Evolutionary conservation across 305 asterid genomes (phyloP).

Genomic region (Andrographis paniculata): DNA sequence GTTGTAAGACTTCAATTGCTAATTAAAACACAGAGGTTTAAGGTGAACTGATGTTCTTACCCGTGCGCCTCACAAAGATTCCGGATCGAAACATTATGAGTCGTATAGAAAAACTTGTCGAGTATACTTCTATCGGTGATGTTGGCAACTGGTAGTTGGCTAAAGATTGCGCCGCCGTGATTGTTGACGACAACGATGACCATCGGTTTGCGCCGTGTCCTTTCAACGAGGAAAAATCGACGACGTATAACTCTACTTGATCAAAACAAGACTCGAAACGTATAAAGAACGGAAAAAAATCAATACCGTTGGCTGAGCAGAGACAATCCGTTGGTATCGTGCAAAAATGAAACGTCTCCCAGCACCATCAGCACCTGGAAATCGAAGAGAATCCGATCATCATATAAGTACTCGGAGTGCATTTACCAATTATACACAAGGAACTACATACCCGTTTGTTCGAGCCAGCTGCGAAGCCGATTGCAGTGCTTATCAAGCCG

Average conservation of each 20-base stretch:
- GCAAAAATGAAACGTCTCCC: slow-evolving; percentile 93
- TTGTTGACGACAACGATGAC: slow-evolving; percentile 82
- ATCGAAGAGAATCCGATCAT: slow-evolving; percentile 7
- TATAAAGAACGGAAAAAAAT: slow-evolving; percentile 1
- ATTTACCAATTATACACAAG: no score
- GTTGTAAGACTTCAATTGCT: background rate
- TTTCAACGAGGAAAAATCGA: slow-evolving; percentile 21
- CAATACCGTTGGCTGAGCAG: slow-evolving; percentile 60
- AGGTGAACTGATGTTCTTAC: slow-evolving; percentile 27
- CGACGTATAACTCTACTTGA: background rate
- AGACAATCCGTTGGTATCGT: slow-evolving; percentile 92
- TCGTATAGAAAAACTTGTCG: slow-evolving; percentile 86
- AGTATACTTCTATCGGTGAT: slow-evolving; percentile 46
- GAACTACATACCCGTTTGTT: slow-evolving; percentile 53
- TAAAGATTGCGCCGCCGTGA: slow-evolving; percentile 96
- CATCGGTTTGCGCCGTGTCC: slow-evolving; percentile 78
- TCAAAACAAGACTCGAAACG: background rate
- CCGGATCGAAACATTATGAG: slow-evolving; percentile 70
- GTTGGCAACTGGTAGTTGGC: slow-evolving; percentile 84
- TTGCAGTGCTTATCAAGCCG: slow-evolving; percentile 91
- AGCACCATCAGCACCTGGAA: slow-evolving; percentile 73
- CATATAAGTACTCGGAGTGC: background rate
- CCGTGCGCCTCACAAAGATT: slow-evolving; percentile 79
- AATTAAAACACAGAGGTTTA: background rate
- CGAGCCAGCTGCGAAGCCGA: slow-evolving; percentile 91